Percentiles rank a stretch among this genome's conserved stretches.
These are phyloP conservation scores for Suillus plorans DNA, from an alignment of 768 basidiomycete species.

Conservation along the genomic window DNA sequence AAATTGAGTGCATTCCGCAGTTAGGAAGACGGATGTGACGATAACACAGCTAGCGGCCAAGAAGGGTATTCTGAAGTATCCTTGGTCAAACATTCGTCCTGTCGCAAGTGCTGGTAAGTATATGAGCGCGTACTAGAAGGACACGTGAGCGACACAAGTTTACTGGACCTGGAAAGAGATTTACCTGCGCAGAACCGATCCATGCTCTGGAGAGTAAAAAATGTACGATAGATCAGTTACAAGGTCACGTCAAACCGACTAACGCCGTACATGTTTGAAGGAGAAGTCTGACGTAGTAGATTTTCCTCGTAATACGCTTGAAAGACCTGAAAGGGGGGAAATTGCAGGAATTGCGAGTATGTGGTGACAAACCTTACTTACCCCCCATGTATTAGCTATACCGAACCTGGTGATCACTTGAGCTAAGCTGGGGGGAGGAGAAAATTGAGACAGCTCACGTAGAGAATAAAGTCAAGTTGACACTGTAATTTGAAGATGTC, in stretches of 20 bases:
- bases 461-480: conserved; percentile 20
- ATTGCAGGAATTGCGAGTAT: background rate
- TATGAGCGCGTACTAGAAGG: conserved; percentile 54
- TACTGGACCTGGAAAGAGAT: conserved; percentile 5
- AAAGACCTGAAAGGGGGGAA: conserved; percentile 48
- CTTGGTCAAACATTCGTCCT: conserved; percentile 74
- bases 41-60: conserved; percentile 48
- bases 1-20: conserved; percentile 67
- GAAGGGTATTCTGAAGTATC: conserved; percentile 56
- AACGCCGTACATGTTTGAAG: conserved; percentile 61
- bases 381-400: conserved; percentile 75
- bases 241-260: background rate
- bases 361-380: conserved; percentile 31
- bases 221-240: background rate
- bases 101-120: conserved; percentile 62
- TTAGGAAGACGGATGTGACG: conserved; percentile 59
- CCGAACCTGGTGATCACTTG: conserved; percentile 48
- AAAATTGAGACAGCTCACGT: background rate
- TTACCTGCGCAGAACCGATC: conserved; percentile 77
- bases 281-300: conserved; percentile 45
- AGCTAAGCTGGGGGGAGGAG: background rate
- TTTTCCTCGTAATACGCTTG: conserved; percentile 68
- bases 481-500: conserved; percentile 38
- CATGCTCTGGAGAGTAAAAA: conserved; percentile 54
- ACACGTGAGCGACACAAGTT: background rate